Percentiles rank a stretch among this genome's conserved stretches.
phyloP scores from a whole-genome alignment of 306 rosid species.

The Carpinus fangiana region DNA sequence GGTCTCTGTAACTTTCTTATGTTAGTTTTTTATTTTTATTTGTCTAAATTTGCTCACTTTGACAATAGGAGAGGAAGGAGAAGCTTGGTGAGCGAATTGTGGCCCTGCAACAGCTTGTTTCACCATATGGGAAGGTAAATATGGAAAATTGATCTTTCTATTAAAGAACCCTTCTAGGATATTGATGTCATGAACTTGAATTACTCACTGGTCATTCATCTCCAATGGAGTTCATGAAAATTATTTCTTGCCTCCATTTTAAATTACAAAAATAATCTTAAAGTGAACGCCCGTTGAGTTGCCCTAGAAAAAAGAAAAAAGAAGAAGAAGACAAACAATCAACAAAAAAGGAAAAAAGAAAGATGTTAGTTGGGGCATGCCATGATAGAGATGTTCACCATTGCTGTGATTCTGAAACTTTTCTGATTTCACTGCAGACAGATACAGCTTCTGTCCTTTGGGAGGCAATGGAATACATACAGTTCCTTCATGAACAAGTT shows the following conservation, averaged over 20 bases:
- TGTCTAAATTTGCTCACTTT: constrained; percentile 12
- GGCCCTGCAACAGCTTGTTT: constrained; percentile 95
- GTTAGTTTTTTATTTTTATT: constrained; percentile 16
- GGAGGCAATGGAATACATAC: constrained; percentile 93
- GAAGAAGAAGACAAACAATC: background rate
- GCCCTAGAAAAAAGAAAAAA: background rate
- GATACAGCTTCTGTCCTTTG: constrained; percentile 93
- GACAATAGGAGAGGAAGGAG: constrained; percentile 82
- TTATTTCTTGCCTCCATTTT: constrained; percentile 1
- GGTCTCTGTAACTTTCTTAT: background rate
- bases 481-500: constrained; percentile 94
- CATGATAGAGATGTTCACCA: constrained; percentile 10
- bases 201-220: constrained; percentile 1
- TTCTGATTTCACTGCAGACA: constrained; percentile 61
- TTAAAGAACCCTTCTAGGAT: background rate
- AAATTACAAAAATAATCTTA: background rate
- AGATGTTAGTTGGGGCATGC: constrained; percentile 1
- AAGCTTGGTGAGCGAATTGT: constrained; percentile 78
- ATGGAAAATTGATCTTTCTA: constrained; percentile 17
- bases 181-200: background rate
- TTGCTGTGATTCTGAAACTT: constrained; percentile 20
- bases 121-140: constrained; percentile 92
- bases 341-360: background rate
- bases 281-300: background rate
- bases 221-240: constrained; percentile 5